Conservation (phyloP, 495 filamentous ascomycete species). For the Daldinia vernicosa region DNA sequence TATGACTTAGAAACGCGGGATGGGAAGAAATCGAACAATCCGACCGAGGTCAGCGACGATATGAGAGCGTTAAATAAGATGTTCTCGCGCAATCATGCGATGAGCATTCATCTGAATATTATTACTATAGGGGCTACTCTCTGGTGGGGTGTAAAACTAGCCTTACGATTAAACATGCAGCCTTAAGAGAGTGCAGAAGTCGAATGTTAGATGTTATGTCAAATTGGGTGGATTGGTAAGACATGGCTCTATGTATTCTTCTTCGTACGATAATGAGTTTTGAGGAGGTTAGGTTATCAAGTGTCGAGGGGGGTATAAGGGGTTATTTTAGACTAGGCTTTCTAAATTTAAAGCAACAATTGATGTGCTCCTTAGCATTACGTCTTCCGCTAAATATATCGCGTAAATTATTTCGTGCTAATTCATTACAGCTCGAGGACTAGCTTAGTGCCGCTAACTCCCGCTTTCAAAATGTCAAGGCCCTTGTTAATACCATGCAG, state of each 20-base stretch:
- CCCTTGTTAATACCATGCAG: slow-evolving; percentile 55
- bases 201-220: neutral
- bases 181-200: neutral
- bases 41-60: slow-evolving; percentile 42
- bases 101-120: slow-evolving; percentile 65
- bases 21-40: slow-evolving; percentile 7
- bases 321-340: too few relatives aligned
- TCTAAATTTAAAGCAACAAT: too few relatives aligned
- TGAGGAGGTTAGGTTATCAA: too few relatives aligned
- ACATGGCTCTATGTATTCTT: too few relatives aligned
- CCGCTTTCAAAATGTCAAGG: slow-evolving; percentile 52
- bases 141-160: slow-evolving; percentile 61
- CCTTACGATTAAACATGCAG: slow-evolving; percentile 40
- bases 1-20: slow-evolving; percentile 42
- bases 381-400: too few relatives aligned
- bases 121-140: slow-evolving; percentile 60
- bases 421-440: slow-evolving; percentile 21
- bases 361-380: too few relatives aligned
- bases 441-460: slow-evolving; percentile 55
- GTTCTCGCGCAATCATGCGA: slow-evolving; percentile 62
- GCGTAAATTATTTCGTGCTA: neutral
- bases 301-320: too few relatives aligned
- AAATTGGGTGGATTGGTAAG: neutral
- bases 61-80: slow-evolving; percentile 52
- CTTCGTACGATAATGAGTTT: too few relatives aligned